Evolutionary conservation across 768 basidiomycete species (phyloP).

Genomic region (Phaffia australis): DNA sequence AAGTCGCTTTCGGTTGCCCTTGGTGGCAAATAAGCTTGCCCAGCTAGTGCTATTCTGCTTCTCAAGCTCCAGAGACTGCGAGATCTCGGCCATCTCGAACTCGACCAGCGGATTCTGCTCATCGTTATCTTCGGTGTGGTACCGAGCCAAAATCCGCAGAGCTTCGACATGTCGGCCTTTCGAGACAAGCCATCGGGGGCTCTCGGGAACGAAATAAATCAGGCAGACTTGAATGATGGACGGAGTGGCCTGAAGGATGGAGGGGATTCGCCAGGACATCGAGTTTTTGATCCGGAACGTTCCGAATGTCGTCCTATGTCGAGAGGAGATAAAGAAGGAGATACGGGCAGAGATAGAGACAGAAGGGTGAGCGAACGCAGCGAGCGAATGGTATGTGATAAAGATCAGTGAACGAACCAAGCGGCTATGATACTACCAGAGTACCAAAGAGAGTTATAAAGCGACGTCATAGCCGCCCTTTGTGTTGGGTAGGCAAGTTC

Average conservation of each 20-base stretch:
- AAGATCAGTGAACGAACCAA: constrained; percentile 38
- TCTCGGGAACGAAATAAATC: constrained; percentile 65
- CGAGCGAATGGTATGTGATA: too few species aligned
- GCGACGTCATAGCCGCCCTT: constrained; percentile 64
- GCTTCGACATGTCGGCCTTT: constrained; percentile 65
- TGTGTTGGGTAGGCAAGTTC: constrained; percentile 77
- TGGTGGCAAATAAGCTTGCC: background rate
- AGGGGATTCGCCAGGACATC: constrained; percentile 67
- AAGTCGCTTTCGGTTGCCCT: constrained; percentile 16
- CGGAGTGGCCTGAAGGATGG: constrained; percentile 47
- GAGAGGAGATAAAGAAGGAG: too few species aligned
- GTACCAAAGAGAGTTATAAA: constrained; percentile 80
- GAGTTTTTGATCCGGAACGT: constrained; percentile 54
- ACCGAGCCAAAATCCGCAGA: constrained; percentile 59
- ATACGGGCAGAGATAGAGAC: too few species aligned
- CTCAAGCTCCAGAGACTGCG: constrained; percentile 3
- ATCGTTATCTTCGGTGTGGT: constrained; percentile 61
- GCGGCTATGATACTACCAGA: constrained; percentile 63
- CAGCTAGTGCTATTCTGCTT: background rate
- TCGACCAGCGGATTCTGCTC: constrained; percentile 11
- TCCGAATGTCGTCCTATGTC: constrained; percentile 55
- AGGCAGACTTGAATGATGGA: constrained; percentile 45
- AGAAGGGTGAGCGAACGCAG: too few species aligned
- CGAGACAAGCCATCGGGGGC: constrained; percentile 69
- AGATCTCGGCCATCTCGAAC: constrained; percentile 24